Conservation (phyloP, 164 flowering plant genomes). For the Akebia trifoliata region DNA sequence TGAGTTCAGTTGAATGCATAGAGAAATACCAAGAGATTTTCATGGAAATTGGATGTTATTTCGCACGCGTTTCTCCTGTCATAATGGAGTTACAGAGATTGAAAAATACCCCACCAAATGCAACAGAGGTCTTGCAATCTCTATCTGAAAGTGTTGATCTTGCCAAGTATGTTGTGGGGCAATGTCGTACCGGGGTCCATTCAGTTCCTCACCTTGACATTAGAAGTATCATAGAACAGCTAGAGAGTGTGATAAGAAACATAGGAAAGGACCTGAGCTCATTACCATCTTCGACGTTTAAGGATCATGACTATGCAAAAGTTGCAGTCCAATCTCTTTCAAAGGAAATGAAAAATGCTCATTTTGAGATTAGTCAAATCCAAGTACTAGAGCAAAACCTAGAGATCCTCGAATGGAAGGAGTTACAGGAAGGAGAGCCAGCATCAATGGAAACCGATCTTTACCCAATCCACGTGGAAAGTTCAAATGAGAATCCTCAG, state of each 20-base stretch:
- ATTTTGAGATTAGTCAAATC: conserved; percentile 18
- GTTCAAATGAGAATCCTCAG: conserved; percentile 23
- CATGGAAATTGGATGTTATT: conserved; percentile 49
- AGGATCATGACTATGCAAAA: conserved; percentile 41
- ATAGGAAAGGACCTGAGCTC: conserved; percentile 46
- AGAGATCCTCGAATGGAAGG: background rate
- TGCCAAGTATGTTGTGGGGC: conserved; percentile 39
- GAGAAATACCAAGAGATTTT: conserved; percentile 38
- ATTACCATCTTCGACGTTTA: conserved; percentile 41
- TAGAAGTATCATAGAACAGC: conserved; percentile 26
- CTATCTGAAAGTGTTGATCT: conserved; percentile 29
- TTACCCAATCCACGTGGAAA: conserved; percentile 30
- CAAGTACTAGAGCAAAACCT: conserved; percentile 10
- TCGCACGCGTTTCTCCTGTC: conserved; percentile 44
- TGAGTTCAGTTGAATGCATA: conserved; percentile 23
- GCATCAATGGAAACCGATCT: conserved; percentile 36
- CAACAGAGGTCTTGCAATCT: conserved; percentile 40
- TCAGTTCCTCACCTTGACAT: conserved; percentile 24
- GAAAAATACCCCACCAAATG: conserved; percentile 26
- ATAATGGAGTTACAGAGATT: conserved; percentile 46
- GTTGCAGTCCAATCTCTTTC: conserved; percentile 45
- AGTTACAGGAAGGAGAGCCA: conserved; percentile 12
- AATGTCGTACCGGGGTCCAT: conserved; percentile 14
- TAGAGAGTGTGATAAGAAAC: conserved; percentile 36
- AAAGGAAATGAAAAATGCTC: conserved; percentile 48